phyloP scores from a whole-genome alignment of 768 basidiomycete genomes.

The Terana coerulea region DNA sequence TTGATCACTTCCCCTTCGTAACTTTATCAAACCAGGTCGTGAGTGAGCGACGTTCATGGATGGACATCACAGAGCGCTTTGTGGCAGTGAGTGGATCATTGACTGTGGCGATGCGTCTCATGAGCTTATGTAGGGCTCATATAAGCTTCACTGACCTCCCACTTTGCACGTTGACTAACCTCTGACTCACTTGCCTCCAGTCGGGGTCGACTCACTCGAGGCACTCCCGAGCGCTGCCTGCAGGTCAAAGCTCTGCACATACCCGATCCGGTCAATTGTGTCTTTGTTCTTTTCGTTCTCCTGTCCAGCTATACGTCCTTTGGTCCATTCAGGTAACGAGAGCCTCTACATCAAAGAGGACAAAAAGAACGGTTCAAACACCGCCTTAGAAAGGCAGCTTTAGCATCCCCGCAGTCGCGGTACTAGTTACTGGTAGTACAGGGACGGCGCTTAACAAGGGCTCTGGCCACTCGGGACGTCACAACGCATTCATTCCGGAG shows the following conservation, averaged over 20 bases:
- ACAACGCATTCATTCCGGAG: slow-evolving; percentile 3
- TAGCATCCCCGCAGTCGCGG: neutral
- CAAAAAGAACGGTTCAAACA: neutral
- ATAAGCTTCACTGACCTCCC: neutral
- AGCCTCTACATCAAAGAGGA: neutral
- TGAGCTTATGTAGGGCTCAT: neutral
- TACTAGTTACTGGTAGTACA: neutral
- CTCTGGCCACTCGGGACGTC: neutral
- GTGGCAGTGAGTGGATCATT: neutral
- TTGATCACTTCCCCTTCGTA: no score
- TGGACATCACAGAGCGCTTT: neutral
- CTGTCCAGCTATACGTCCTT: neutral
- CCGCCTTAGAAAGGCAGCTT: neutral
- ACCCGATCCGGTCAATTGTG: slow-evolving; percentile 8
- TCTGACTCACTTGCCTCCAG: neutral
- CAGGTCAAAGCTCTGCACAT: slow-evolving; percentile 2
- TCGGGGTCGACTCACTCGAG: neutral
- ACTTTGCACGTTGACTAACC: neutral
- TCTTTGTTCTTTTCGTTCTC: slow-evolving; percentile 3
- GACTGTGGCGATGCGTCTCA: neutral
- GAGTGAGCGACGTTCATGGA: no score
- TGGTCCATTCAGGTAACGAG: neutral
- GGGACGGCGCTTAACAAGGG: slow-evolving; percentile 1
- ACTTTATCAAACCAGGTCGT: no score
- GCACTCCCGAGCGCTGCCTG: slow-evolving; percentile 1